Percentiles rank a stretch among this genome's conserved stretches.
Evolutionary conservation across 805 yeast species (phyloP).

Genomic region (Starmerella sirachaensis): DNA sequence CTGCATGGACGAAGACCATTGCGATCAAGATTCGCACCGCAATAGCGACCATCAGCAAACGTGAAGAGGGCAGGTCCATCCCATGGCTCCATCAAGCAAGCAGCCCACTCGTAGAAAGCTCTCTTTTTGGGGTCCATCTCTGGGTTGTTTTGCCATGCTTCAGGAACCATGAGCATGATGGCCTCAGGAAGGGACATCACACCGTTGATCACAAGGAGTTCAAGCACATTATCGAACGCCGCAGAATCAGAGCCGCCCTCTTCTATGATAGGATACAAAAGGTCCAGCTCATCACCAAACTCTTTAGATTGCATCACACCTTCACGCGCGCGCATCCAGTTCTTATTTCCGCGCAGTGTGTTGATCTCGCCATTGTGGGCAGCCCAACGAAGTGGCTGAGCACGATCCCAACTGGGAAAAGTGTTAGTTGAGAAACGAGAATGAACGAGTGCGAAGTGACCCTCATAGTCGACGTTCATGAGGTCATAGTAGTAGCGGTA

Average conservation of each 20-base stretch:
- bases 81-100: slow-evolving; percentile 99
- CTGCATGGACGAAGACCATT: slow-evolving; percentile 98
- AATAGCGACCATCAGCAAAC: slow-evolving; percentile 92
- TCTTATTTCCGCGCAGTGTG: slow-evolving; percentile 93
- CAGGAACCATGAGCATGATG: slow-evolving; percentile 92
- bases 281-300: slow-evolving; percentile 85
- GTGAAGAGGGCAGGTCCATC: slow-evolving; percentile 97
- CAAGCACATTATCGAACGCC: slow-evolving; percentile 91
- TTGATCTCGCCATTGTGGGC: slow-evolving; percentile 99
- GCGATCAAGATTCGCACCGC: slow-evolving; percentile 96
- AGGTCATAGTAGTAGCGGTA: slow-evolving; percentile 90
- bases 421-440: slow-evolving; percentile 96
- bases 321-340: slow-evolving; percentile 98
- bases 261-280: slow-evolving; percentile 87
- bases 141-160: slow-evolving; percentile 87
- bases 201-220: slow-evolving; percentile 82
- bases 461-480: slow-evolving; percentile 80
- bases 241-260: slow-evolving; percentile 99
- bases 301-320: slow-evolving; percentile 84
- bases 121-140: slow-evolving; percentile 81
- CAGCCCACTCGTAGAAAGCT: slow-evolving; percentile 98
- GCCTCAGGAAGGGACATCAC: slow-evolving; percentile 90
- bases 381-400: slow-evolving; percentile 93
- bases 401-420: slow-evolving; percentile 99
- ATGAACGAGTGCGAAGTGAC: slow-evolving; percentile 92